Percentiles rank a stretch among this genome's conserved stretches.
These are phyloP conservation scores for Neofusicoccum ribis DNA, from an alignment of 2,329 filamentous ascomycete species.

Conservation along the genomic window DNA sequence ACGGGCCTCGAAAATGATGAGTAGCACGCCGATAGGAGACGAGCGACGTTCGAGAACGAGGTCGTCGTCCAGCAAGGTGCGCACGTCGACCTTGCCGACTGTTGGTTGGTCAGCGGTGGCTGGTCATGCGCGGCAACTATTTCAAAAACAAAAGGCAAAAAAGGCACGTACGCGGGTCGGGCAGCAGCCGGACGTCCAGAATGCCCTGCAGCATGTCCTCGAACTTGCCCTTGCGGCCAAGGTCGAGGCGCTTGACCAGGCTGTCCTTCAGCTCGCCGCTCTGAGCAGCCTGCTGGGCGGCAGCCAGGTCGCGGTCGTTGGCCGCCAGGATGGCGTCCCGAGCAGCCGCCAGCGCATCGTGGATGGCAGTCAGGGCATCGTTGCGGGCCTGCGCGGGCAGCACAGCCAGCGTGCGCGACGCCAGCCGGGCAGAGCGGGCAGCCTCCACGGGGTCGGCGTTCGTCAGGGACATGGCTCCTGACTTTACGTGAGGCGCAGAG, in stretches of 20 bases:
- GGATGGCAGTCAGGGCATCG: constrained; percentile 78
- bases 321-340: constrained; percentile 79
- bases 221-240: constrained; percentile 85
- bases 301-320: constrained; percentile 78
- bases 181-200: constrained; percentile 77
- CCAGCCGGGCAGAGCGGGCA: constrained; percentile 74
- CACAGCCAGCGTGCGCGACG: constrained; percentile 80
- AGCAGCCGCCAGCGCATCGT: constrained; percentile 69
- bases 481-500: background rate
- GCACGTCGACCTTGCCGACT: constrained; percentile 83
- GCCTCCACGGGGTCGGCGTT: constrained; percentile 77
- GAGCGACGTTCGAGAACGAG: constrained; percentile 84
- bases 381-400: constrained; percentile 77
- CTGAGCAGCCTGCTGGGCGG: constrained; percentile 70
- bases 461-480: constrained; percentile 75
- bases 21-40: constrained; percentile 92
- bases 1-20: constrained; percentile 97
- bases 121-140: background rate
- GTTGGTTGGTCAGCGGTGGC: constrained; percentile 5
- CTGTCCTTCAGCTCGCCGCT: constrained; percentile 77
- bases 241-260: constrained; percentile 83
- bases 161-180: constrained; percentile 72
- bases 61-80: constrained; percentile 82
- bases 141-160: background rate
- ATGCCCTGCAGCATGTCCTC: constrained; percentile 98